These are phyloP conservation scores for Sporothrix brasiliensis DNA, from an alignment of 2,329 filamentous ascomycete genomes.

Conservation along the genomic window DNA sequence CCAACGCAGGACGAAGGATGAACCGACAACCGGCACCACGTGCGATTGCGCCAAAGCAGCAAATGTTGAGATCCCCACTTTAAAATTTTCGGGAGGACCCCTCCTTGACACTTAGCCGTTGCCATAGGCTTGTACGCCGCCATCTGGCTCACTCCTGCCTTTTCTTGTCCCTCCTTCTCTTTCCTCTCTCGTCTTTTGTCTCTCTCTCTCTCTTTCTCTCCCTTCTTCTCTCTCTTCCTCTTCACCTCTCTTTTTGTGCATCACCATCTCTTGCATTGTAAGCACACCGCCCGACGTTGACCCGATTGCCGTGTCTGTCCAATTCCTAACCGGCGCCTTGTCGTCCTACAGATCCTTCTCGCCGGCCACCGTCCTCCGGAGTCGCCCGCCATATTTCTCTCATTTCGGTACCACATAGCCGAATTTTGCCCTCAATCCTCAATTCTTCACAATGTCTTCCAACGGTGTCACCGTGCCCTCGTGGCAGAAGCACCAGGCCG, in stretches of 20 bases:
- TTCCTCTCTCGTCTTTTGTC: background rate
- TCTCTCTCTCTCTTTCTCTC: background rate
- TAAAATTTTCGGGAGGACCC: constrained; percentile 31
- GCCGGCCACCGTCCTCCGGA: constrained; percentile 7
- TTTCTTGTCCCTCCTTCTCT: constrained; percentile 13
- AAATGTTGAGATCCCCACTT: constrained; percentile 21
- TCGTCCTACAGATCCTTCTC: background rate
- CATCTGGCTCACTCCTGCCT: constrained; percentile 19
- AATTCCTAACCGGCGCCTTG: constrained; percentile 5
- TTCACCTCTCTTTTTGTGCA: background rate
- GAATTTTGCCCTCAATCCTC: background rate
- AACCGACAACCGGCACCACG: constrained; percentile 31
- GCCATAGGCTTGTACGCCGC: background rate
- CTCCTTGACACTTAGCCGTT: constrained; percentile 24
- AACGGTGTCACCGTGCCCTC: constrained; percentile 43
- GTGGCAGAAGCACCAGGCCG: constrained; percentile 60
- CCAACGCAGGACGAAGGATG: background rate
- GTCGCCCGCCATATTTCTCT: constrained; percentile 11
- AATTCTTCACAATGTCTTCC: constrained; percentile 43
- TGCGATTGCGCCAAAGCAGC: constrained; percentile 32
- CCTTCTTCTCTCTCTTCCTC: background rate
- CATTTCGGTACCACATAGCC: constrained; percentile 18
- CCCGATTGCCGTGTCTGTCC: background rate
- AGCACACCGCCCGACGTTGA: background rate
- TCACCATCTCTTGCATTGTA: constrained; percentile 8